phyloP scores from a whole-genome alignment of 768 basidiomycete species.

The Candolleomyces efflorescens region DNA sequence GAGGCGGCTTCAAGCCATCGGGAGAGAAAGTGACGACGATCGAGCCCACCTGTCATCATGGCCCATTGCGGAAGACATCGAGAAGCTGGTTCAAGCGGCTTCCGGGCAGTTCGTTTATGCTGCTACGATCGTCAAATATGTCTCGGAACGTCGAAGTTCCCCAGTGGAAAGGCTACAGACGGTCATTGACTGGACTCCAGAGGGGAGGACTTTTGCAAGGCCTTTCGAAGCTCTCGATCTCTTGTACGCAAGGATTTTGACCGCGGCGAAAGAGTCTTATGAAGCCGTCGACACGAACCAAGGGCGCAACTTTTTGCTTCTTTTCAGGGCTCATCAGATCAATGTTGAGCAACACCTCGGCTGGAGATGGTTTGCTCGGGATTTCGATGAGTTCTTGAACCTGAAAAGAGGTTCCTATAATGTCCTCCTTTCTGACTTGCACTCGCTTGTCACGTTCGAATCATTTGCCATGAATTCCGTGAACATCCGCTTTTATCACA shows the following conservation, averaged over 20 bases:
- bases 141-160: neutral
- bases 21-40: neutral
- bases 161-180: neutral
- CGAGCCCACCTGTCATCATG: neutral
- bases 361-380: too few species aligned
- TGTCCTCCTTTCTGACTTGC: neutral
- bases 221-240: neutral
- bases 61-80: slow-evolving; percentile 7
- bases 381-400: neutral
- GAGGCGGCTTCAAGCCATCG: slow-evolving; percentile 5
- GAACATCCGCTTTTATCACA: neutral
- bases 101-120: slow-evolving; percentile 12
- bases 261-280: neutral
- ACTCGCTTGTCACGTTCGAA: neutral
- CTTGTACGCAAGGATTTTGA: neutral
- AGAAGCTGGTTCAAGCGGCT: slow-evolving; percentile 6
- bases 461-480: neutral
- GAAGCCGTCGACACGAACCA: neutral
- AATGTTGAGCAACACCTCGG: neutral
- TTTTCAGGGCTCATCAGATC: neutral
- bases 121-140: neutral
- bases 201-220: neutral
- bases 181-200: neutral
- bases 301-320: neutral
- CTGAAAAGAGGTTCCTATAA: too few species aligned